Percentiles rank a stretch among this genome's conserved stretches.
Evolutionary conservation across 1,139 yeast genomes (phyloP).

Genomic region (Candida glucosophila): DNA sequence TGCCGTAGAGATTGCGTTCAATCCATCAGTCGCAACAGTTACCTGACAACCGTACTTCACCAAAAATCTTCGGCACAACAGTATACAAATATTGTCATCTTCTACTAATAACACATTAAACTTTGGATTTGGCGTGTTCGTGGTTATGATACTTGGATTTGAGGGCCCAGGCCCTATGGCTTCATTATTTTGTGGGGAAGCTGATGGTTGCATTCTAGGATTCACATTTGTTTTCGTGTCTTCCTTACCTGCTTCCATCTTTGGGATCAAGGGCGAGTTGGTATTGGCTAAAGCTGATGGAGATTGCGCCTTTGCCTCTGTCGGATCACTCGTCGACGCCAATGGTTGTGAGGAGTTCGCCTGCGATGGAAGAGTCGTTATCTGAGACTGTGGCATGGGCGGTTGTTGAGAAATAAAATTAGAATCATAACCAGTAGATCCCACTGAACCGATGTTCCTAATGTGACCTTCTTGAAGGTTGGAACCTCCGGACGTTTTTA

Average conservation of each 20-base stretch:
- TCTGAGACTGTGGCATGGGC: conserved; percentile 3
- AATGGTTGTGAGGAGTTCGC: conserved; percentile 3
- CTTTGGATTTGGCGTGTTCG: conserved; percentile 31
- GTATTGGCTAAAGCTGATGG: conserved; percentile 2
- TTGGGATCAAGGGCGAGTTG: conserved; percentile 2
- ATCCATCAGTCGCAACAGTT: conserved; percentile 86
- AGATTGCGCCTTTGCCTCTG: conserved; percentile 4
- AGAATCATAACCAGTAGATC: not conserved
- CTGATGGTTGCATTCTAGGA: conserved; percentile 2
- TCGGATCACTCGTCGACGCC: conserved; percentile 3
- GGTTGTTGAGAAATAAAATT: conserved; percentile 1
- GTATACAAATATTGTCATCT: conserved; percentile 80
- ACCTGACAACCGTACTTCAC: conserved; percentile 88
- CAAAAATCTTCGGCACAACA: conserved; percentile 67
- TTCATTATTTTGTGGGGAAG: conserved; percentile 1
- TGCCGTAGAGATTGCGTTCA: conserved; percentile 75
- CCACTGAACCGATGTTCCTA: too few relatives aligned
- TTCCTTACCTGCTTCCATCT: conserved; percentile 5
- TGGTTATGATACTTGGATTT: conserved; percentile 14
- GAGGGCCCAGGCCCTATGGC: conserved; percentile 4
- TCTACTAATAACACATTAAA: conserved; percentile 77
- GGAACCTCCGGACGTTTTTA: conserved; percentile 5
- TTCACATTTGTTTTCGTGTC: conserved; percentile 3
- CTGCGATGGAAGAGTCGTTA: not conserved
- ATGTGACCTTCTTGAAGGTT: conserved; percentile 2